A percentile compares a stretch with the other conserved stretches of the same genome.
Evolutionary conservation across 73 alveolate genomes (phyloP).

Genomic region (Paramecium biaurelia): DNA sequence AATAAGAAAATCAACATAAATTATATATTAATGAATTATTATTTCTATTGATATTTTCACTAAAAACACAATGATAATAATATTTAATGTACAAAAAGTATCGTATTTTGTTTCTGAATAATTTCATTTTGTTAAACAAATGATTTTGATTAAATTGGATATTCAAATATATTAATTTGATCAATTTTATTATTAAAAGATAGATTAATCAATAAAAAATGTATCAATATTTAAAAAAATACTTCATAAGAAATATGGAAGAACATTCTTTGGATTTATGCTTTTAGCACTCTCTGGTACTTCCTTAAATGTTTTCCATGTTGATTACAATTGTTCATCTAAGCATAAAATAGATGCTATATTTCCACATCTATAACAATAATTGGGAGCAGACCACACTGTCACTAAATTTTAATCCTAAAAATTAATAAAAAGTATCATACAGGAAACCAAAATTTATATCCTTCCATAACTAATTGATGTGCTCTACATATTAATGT

Average conservation of each 20-base stretch:
- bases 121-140: not conserved
- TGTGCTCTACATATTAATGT: constrained; percentile 85
- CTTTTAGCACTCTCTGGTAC: constrained; percentile 71
- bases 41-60: not conserved
- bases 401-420: constrained; percentile 87
- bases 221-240: not conserved
- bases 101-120: not conserved
- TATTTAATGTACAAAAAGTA: not conserved
- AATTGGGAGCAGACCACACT: constrained; percentile 97
- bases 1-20: constrained; percentile 6
- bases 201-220: not conserved
- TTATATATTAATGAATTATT: not conserved
- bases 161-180: not conserved
- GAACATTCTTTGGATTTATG: constrained; percentile 69
- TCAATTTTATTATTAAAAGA: not conserved
- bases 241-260: constrained; percentile 73
- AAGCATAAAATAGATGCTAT: constrained; percentile 85
- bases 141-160: not conserved
- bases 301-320: constrained; percentile 73
- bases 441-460: constrained; percentile 85
- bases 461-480: constrained; percentile 83
- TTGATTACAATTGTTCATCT: constrained; percentile 77
- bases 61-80: not conserved
- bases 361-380: constrained; percentile 96
- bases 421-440: constrained; percentile 58